Evolutionary conservation across 768 basidiomycete species (phyloP).

Genomic region (Termitomyces sp.): DNA sequence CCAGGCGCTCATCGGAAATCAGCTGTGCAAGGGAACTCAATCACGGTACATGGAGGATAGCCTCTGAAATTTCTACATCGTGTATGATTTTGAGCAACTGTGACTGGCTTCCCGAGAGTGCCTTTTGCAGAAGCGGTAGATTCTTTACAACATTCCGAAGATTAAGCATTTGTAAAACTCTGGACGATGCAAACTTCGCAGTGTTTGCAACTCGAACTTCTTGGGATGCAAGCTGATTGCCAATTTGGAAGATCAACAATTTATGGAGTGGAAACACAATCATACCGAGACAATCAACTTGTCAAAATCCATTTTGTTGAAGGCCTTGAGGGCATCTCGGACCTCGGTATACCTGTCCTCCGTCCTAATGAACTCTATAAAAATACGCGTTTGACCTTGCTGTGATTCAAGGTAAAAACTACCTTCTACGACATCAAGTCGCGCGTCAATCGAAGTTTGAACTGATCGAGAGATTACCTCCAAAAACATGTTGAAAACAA

Average conservation of each 20-base stretch:
- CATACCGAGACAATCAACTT: constrained; percentile 71
- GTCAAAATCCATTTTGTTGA: constrained; percentile 86
- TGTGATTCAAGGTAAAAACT: neutral
- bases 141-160: constrained; percentile 69
- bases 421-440: constrained; percentile 88
- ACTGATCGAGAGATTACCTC: constrained; percentile 27
- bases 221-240: constrained; percentile 53
- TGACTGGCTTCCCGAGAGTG: constrained; percentile 53
- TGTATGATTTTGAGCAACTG: constrained; percentile 58
- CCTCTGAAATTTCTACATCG: constrained; percentile 35
- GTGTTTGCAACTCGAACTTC: constrained; percentile 50
- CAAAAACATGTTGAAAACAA: too few species aligned
- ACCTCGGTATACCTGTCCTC: constrained; percentile 72
- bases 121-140: constrained; percentile 57
- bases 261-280: neutral
- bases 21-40: constrained; percentile 37
- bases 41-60: neutral
- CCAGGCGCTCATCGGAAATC: constrained; percentile 69
- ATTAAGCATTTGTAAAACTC: constrained; percentile 76
- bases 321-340: constrained; percentile 58
- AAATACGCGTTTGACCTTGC: constrained; percentile 5
- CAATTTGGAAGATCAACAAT: neutral
- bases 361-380: constrained; percentile 64
- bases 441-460: constrained; percentile 63
- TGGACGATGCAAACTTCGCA: constrained; percentile 60